A percentile compares a stretch with the other conserved stretches of the same genome.
phyloP scores from a whole-genome alignment of 306 rosid genomes.

The Abrus precatorius region DNA sequence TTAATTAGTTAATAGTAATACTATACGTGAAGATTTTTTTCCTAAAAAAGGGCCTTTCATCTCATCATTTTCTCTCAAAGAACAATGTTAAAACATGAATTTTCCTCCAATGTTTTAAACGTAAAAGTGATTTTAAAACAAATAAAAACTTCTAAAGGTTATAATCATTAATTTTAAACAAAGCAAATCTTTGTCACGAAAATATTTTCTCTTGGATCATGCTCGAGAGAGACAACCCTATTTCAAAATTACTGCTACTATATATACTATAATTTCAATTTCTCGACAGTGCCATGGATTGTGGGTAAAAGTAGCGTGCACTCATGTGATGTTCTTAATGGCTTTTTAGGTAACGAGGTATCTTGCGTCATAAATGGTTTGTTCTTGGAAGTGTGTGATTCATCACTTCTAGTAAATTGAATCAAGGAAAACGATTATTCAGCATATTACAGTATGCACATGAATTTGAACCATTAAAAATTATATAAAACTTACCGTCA shows the following conservation, averaged over 20 bases:
- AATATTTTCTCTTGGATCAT: not conserved
- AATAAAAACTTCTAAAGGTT: not conserved
- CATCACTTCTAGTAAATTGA: not conserved
- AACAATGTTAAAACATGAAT: too few species aligned
- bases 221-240: not conserved
- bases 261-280: not conserved
- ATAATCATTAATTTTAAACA: not conserved
- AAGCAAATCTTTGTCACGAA: not conserved
- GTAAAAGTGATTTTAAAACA: not conserved
- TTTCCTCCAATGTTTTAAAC: too few species aligned
- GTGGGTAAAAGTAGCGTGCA: constrained; percentile 19
- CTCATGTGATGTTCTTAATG: constrained; percentile 5
- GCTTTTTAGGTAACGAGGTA: not conserved
- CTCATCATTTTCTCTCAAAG: too few species aligned
- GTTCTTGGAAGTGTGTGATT: constrained; percentile 3
- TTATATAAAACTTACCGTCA: too few species aligned
- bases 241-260: not conserved
- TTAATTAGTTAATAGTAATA: too few species aligned
- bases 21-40: too few species aligned
- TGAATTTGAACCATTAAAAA: too few species aligned
- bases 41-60: too few species aligned
- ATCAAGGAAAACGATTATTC: not conserved
- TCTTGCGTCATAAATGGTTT: constrained; percentile 4
- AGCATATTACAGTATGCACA: not conserved
- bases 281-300: not conserved